Conservation (phyloP, 257 asterid species). For the Solanum pinnatisectum region DNA sequence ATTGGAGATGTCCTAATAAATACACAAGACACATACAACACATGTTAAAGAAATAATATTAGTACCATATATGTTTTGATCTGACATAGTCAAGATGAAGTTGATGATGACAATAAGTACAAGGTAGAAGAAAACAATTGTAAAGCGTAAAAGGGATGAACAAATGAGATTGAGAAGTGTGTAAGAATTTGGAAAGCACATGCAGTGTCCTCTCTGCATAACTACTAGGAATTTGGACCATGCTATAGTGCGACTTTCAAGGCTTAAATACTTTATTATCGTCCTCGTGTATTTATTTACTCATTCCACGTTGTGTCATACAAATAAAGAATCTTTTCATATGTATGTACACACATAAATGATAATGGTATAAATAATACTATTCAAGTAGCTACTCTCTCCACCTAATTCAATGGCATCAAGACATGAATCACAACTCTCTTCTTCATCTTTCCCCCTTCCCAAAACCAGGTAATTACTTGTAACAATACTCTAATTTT, state of each 20-base stretch:
- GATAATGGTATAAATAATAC: background rate
- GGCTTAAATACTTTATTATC: background rate
- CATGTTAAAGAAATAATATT: no score
- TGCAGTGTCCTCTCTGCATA: no score
- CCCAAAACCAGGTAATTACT: slow-evolving; percentile 27
- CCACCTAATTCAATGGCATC: slow-evolving; percentile 7
- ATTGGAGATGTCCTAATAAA: no score
- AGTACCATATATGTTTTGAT: background rate
- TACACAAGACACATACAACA: no score
- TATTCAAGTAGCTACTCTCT: background rate
- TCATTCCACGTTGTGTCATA: background rate
- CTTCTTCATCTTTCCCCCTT: slow-evolving; percentile 14
- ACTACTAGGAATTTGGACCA: background rate
- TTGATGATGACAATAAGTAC: background rate
- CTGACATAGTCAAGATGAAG: background rate
- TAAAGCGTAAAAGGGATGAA: no score
- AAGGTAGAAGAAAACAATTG: background rate
- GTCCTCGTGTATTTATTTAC: background rate
- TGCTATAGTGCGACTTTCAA: background rate
- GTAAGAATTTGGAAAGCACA: background rate
- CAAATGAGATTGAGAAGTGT: no score
- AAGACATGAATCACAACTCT: slow-evolving; percentile 7
- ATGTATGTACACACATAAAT: background rate
- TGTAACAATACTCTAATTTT: background rate
- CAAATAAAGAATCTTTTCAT: background rate